phyloP scores from a whole-genome alignment of 2,329 filamentous ascomycete genomes.

The Neonectria punicea region DNA sequence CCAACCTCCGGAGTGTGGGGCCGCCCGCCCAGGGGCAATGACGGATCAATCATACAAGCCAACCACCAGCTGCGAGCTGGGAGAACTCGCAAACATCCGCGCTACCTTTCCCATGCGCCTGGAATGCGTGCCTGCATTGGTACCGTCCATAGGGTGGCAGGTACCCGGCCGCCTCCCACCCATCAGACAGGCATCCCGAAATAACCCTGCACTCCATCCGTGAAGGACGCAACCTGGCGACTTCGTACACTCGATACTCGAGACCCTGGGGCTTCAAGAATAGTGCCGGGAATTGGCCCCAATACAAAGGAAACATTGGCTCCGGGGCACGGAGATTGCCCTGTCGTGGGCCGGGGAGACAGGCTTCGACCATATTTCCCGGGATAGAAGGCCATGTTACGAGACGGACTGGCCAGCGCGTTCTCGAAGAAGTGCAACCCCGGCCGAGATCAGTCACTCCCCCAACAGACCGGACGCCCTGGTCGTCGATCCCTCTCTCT shows the following conservation, averaged over 20 bases:
- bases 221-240: constrained; percentile 22
- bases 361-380: constrained; percentile 6
- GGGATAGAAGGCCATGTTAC: constrained; percentile 27
- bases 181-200: constrained; percentile 28
- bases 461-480: constrained; percentile 39
- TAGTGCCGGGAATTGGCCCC: constrained; percentile 34
- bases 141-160: constrained; percentile 35
- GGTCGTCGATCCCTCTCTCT: constrained; percentile 41
- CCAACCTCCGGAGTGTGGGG: constrained; percentile 43
- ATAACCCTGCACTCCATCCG: constrained; percentile 21
- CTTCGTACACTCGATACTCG: constrained; percentile 20
- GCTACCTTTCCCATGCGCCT: constrained; percentile 32
- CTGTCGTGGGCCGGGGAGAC: constrained; percentile 3
- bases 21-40: constrained; percentile 32
- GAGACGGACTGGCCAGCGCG: constrained; percentile 27
- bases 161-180: constrained; percentile 28
- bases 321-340: constrained; percentile 28
- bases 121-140: constrained; percentile 32
- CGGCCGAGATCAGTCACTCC: constrained; percentile 21
- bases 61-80: constrained; percentile 24
- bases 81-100: constrained; percentile 17
- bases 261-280: constrained; percentile 28
- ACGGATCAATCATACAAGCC: background rate
- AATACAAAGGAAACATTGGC: constrained; percentile 35
- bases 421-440: constrained; percentile 43